Evolutionary conservation across 192 early-diverging fungal genomes (phyloP).

Genomic region (Umbelopsis isabellina): DNA sequence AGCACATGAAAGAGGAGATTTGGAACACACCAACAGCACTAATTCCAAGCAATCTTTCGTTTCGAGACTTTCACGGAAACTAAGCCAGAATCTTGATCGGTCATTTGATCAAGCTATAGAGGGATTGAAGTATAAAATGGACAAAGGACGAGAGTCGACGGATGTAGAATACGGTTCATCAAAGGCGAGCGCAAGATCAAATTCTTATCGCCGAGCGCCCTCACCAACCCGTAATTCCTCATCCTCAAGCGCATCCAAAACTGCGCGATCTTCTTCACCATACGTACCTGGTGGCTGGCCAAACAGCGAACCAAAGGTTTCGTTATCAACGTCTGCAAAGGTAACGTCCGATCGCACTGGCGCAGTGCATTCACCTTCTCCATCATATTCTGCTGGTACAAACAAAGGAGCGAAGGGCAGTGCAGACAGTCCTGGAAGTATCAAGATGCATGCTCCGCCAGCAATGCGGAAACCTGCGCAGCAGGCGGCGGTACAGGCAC

Average conservation of each 20-base stretch:
- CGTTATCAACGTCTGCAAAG: constrained; percentile 8
- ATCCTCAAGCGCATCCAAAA: neutral
- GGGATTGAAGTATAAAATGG: constrained; percentile 3
- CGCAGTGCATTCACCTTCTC: neutral
- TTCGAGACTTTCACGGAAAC: constrained; percentile 1
- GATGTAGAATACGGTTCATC: constrained; percentile 1
- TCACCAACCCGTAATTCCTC: neutral
- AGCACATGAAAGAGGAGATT: neutral
- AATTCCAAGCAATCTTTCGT: neutral
- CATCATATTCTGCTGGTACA: constrained; percentile 8
- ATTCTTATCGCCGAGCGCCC: neutral
- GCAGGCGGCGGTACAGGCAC: neutral
- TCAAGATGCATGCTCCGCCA: constrained; percentile 17
- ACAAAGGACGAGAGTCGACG: neutral
- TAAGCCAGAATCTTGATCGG: constrained; percentile 13
- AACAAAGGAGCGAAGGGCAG: neutral
- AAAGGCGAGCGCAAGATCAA: neutral
- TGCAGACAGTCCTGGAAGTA: neutral
- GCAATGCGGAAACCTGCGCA: neutral
- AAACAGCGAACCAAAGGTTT: neutral
- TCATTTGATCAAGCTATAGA: constrained; percentile 12
- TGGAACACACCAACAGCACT: neutral
- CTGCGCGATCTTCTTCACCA: neutral
- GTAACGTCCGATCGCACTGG: neutral
- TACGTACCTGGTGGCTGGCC: constrained; percentile 15